Conservation (phyloP, 176 grass and related monocot species). For the Paspalum notatum region DNA sequence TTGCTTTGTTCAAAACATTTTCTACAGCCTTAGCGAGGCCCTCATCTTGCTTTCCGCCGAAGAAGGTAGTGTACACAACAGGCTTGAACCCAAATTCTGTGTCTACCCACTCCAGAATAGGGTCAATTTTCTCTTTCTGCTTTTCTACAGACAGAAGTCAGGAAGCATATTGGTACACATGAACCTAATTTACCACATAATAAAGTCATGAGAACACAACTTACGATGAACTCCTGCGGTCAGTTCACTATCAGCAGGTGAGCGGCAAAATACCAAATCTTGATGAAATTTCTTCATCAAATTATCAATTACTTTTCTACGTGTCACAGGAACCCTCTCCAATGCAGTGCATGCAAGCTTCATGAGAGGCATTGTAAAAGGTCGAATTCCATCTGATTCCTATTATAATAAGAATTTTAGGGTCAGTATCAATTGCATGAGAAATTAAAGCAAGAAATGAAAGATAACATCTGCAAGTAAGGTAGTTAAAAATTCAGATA, state of each 20-base stretch:
- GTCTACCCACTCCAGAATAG: slow-evolving; percentile 81
- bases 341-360: slow-evolving; percentile 94
- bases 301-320: slow-evolving; percentile 71
- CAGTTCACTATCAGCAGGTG: slow-evolving; percentile 76
- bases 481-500: slow-evolving; percentile 1
- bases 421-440: not conserved
- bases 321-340: slow-evolving; percentile 91
- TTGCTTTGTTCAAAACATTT: slow-evolving; percentile 63
- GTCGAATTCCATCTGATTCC: slow-evolving; percentile 91
- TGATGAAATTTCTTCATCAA: slow-evolving; percentile 91
- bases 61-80: slow-evolving; percentile 64
- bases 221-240: slow-evolving; percentile 76
- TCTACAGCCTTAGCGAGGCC: slow-evolving; percentile 65
- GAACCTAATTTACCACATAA: slow-evolving; percentile 7
- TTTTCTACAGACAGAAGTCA: slow-evolving; percentile 54
- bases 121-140: slow-evolving; percentile 90
- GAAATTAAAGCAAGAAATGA: not conserved
- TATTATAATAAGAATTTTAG: slow-evolving; percentile 44
- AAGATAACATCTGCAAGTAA: not conserved
- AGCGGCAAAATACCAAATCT: slow-evolving; percentile 89
- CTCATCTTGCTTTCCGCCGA: slow-evolving; percentile 83
- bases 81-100: slow-evolving; percentile 85
- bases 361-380: slow-evolving; percentile 99
- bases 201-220: slow-evolving; percentile 26
- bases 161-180: not conserved